Conservation (phyloP, 306 rosid species). For the Vigna trinervia region DNA sequence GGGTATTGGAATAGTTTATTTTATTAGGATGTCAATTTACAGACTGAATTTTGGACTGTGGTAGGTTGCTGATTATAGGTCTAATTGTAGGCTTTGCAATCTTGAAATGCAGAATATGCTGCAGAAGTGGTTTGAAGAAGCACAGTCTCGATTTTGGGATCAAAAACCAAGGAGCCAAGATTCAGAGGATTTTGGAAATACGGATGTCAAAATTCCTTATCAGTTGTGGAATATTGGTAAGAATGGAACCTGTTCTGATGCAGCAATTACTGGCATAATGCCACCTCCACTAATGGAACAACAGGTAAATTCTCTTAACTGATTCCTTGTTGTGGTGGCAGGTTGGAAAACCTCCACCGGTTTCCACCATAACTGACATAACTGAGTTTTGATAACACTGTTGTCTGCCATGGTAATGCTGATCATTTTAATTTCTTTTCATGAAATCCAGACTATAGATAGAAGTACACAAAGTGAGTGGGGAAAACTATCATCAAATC, state of each 20-base stretch:
- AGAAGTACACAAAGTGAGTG: background rate
- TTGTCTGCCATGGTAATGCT: slow-evolving; percentile 2
- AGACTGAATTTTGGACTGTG: slow-evolving; percentile 30
- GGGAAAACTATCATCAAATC: slow-evolving; percentile 26
- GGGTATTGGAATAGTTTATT: background rate
- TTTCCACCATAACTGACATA: too few species aligned
- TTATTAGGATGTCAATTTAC: slow-evolving; percentile 17
- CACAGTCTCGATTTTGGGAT: slow-evolving; percentile 65
- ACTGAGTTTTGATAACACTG: too few species aligned
- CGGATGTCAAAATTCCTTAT: slow-evolving; percentile 64
- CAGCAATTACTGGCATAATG: slow-evolving; percentile 91
- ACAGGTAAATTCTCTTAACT: slow-evolving; percentile 62
- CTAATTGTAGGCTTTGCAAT: slow-evolving; percentile 42
- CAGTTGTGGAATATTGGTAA: slow-evolving; percentile 96
- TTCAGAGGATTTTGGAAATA: slow-evolving; percentile 60
- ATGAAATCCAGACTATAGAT: slow-evolving; percentile 18
- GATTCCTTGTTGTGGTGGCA: background rate
- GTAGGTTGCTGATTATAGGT: slow-evolving; percentile 36
- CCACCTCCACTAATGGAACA: slow-evolving; percentile 98
- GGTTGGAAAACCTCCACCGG: too few species aligned
- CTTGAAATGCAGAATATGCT: slow-evolving; percentile 70
- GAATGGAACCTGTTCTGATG: slow-evolving; percentile 87
- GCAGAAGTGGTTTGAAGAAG: slow-evolving; percentile 81
- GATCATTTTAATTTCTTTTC: slow-evolving; percentile 26
- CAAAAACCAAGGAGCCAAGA: slow-evolving; percentile 54